Conservation (phyloP, 345 rosid species). For the Lagerstroemia speciosa region DNA sequence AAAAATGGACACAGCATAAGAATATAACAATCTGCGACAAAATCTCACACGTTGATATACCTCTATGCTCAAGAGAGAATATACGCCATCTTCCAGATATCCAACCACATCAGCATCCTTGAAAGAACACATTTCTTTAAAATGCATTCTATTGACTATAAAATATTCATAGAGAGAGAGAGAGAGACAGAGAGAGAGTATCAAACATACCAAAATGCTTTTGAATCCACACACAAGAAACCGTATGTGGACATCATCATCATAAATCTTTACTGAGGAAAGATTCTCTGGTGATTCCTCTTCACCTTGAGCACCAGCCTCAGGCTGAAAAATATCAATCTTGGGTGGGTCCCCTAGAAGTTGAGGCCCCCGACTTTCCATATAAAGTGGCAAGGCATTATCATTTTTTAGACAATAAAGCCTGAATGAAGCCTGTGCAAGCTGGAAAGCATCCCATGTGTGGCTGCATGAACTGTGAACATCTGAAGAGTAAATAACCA, state of each 20-base stretch:
- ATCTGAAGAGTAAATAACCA: conserved; percentile 5
- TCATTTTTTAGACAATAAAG: conserved; percentile 53
- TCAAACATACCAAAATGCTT: conserved; percentile 52
- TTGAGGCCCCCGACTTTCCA: conserved; percentile 47
- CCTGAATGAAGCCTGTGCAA: conserved; percentile 81
- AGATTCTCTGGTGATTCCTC: conserved; percentile 64
- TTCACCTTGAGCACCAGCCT: conserved; percentile 55
- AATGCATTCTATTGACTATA: conserved; percentile 10
- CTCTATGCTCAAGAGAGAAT: conserved; percentile 88
- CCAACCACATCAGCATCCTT: conserved; percentile 67
- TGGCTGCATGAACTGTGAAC: conserved; percentile 80
- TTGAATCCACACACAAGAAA: conserved; percentile 86
- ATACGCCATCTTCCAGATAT: conserved; percentile 84
- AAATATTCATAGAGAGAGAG: not conserved
- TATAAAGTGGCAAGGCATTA: conserved; percentile 26
- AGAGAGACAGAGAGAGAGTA: conserved; percentile 10
- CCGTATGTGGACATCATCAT: conserved; percentile 78
- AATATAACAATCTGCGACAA: not conserved
- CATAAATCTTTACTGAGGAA: conserved; percentile 85
- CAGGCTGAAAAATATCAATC: conserved; percentile 59
- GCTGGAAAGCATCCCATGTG: conserved; percentile 85
- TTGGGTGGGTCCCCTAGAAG: conserved; percentile 92
- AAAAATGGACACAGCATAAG: not conserved
- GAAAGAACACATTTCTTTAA: conserved; percentile 16
- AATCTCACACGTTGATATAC: conserved; percentile 39